phyloP scores from a whole-genome alignment of 192 early-diverging fungal species.

The Backusella tuberculispora region DNA sequence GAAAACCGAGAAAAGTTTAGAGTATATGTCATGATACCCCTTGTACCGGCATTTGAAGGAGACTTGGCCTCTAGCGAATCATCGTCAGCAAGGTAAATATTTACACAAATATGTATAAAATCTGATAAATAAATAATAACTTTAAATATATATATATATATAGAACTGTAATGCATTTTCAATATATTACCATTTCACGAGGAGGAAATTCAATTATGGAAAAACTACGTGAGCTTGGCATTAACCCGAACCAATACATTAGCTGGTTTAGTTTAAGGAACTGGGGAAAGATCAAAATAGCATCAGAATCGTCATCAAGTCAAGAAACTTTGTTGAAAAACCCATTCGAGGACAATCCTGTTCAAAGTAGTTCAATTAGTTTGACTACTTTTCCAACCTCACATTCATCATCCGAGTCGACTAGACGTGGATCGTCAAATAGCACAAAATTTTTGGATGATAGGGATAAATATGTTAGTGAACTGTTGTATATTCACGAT shows the following conservation, averaged over 20 bases:
- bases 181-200: conserved; percentile 76
- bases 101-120: background rate
- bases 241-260: conserved; percentile 67
- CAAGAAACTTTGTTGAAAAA: background rate
- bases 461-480: conserved; percentile 63
- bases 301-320: background rate
- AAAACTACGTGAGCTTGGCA: conserved; percentile 57
- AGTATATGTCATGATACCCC: conserved; percentile 79
- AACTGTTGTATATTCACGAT: conserved; percentile 87
- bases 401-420: background rate
- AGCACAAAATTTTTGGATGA: conserved; percentile 21
- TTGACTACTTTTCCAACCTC: background rate
- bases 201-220: conserved; percentile 70
- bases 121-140: background rate
- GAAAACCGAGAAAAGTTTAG: conserved; percentile 68
- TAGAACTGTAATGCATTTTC: conserved; percentile 77
- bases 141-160: background rate
- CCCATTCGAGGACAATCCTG: background rate
- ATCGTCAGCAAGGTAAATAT: conserved; percentile 58
- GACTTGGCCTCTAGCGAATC: conserved; percentile 76
- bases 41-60: conserved; percentile 85
- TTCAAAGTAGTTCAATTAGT: background rate
- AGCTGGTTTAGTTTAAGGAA: conserved; percentile 73
- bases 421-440: background rate
- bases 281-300: conserved; percentile 62